A percentile compares a stretch with the other conserved stretches of the same genome.
Evolutionary conservation across 78 protist species (phyloP).

Genomic region (Dictyostelium brefeldianum): DNA sequence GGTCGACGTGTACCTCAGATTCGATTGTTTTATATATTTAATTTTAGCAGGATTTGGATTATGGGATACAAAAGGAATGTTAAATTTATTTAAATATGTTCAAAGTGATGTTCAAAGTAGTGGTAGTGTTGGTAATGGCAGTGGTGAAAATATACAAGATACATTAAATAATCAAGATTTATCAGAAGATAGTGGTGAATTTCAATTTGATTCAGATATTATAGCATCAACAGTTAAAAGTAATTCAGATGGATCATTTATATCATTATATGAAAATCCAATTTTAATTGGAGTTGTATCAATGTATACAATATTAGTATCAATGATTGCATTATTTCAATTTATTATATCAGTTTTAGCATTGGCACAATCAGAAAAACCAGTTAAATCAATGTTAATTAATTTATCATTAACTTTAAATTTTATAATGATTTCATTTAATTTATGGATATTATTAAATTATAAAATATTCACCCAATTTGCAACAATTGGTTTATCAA

Average conservation of each 20-base stretch:
- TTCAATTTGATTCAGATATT: neutral
- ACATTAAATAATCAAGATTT: neutral
- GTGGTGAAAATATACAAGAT: too few relatives aligned
- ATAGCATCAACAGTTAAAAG: neutral
- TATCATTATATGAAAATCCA: conserved; percentile 10
- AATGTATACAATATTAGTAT: neutral
- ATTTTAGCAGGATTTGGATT: conserved; percentile 27
- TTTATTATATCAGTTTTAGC: neutral
- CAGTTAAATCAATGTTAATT: neutral
- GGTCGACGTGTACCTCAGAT: conserved; percentile 41
- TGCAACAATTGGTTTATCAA: neutral
- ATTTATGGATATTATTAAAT: neutral
- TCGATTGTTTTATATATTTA: conserved; percentile 25
- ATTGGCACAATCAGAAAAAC: neutral
- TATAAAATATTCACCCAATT: neutral
- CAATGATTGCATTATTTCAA: conserved; percentile 17
- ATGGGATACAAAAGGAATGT: conserved; percentile 7
- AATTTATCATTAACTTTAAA: neutral
- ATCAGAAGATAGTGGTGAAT: neutral
- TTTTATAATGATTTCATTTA: neutral
- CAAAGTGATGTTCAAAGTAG: neutral
- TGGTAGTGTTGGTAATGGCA: too few relatives aligned
- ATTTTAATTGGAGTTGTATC: neutral
- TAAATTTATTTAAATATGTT: neutral
- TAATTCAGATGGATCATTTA: neutral